A percentile compares a stretch with the other conserved stretches of the same genome.
phyloP scores from a whole-genome alignment of 2,329 filamentous ascomycete species.

The Trichoderma asperellum region DNA sequence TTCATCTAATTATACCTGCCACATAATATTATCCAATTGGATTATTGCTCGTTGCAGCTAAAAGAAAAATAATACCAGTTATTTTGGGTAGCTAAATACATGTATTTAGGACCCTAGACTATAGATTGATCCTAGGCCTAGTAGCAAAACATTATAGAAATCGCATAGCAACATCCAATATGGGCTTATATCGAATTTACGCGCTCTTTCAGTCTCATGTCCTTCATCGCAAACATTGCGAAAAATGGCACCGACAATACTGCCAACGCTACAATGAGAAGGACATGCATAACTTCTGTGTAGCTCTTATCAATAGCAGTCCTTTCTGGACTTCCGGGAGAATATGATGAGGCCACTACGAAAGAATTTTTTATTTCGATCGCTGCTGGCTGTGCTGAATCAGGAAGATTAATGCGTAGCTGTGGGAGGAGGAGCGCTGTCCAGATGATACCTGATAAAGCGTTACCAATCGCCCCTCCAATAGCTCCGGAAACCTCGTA shows the following conservation, averaged over 20 bases:
- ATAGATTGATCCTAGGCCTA: neutral
- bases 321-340: neutral
- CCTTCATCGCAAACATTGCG: neutral
- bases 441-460: constrained; percentile 3
- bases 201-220: neutral
- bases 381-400: neutral
- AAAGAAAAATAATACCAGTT: too few relatives aligned
- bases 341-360: neutral
- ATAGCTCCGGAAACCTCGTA: neutral
- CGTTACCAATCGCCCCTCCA: neutral
- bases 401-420: neutral
- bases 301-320: constrained; percentile 7
- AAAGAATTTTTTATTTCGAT: neutral
- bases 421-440: neutral
- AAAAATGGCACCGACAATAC: neutral
- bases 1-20: too few relatives aligned
- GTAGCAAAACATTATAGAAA: neutral
- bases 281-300: neutral
- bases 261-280: neutral
- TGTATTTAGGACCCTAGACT: too few relatives aligned
- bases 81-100: too few relatives aligned
- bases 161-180: too few relatives aligned
- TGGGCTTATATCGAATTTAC: neutral
- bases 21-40: too few relatives aligned
- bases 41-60: too few relatives aligned